Conservation (phyloP, 2,329 filamentous ascomycete species). For the Microsporum canis region DNA sequence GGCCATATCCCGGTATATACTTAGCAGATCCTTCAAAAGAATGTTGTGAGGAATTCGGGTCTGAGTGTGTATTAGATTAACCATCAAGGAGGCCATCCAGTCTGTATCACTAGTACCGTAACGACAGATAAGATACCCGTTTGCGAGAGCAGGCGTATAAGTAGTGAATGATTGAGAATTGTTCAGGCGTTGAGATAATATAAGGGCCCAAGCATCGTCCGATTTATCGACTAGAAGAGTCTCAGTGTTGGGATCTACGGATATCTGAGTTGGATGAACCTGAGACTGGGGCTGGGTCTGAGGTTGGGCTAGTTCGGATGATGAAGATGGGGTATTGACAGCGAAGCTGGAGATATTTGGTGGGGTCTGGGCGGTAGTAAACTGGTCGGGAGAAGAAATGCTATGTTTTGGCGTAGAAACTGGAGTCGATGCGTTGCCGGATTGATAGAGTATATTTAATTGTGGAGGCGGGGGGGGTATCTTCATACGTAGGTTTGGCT, state of each 20-base stretch:
- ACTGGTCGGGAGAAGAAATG: constrained; percentile 33
- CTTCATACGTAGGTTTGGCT: constrained; percentile 27
- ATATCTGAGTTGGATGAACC: constrained; percentile 29
- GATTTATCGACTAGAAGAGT: constrained; percentile 46
- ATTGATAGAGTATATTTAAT: constrained; percentile 23
- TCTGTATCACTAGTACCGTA: constrained; percentile 32
- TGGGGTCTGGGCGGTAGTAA: constrained; percentile 30
- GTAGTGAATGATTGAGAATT: constrained; percentile 29
- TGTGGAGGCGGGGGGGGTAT: constrained; percentile 25
- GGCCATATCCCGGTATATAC: constrained; percentile 36
- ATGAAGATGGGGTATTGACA: constrained; percentile 13
- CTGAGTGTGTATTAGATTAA: constrained; percentile 33
- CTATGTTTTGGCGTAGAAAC: constrained; percentile 30
- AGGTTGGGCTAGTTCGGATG: constrained; percentile 11
- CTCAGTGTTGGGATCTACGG: constrained; percentile 41
- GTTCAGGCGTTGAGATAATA: constrained; percentile 41
- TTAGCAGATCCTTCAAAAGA: constrained; percentile 32
- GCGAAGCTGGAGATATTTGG: constrained; percentile 18
- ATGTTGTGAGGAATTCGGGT: constrained; percentile 21
- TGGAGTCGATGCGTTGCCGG: constrained; percentile 23
- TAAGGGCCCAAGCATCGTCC: constrained; percentile 48
- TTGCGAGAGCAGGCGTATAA: constrained; percentile 34
- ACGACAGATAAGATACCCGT: constrained; percentile 38
- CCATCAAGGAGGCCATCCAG: constrained; percentile 30
- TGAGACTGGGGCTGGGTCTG: constrained; percentile 1